Base-by-base conservation (phyloP, 1,284 basidiomycete genomes). In the Somion occarium region DNA sequence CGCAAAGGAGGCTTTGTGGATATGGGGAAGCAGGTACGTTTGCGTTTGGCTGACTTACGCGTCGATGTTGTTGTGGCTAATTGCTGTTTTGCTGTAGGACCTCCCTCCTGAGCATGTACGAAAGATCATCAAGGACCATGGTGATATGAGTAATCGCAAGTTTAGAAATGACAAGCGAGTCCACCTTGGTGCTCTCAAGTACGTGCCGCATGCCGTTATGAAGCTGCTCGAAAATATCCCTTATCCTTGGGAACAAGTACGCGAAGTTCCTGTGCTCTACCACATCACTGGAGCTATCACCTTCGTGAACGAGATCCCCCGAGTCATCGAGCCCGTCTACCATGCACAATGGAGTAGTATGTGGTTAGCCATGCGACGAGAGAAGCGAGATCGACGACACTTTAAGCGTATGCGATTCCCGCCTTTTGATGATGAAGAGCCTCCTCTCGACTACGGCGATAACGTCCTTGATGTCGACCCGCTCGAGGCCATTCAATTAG, bases 361-460 rank as follows among this genome's bases (percentile, higher is more conserved):
- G 97, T 99, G 97, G 97, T 78, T 99, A 37, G 96, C 97, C 19
- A 99, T 99, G 97, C 82, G 97, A 59, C 78, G 97, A 59, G 97
- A 99, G 74, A 99, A 99, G 78, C 85, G 97, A 53, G 97, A 99
- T 69, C 91, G 97, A 65, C 79, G 97, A 49, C 97, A 99, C 69
- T 99, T 99, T 76, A 99, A 99, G 76, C 92, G 97, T 48, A 99
- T 99, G 95, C 87, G 97, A n/a, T 99, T 99, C 75, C 97, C 97
- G 34, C 97, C 97, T 0, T 99, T 99, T 64, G 97, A 99, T 63
- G 97, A 99, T 64, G 97, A 99, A 72, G 97, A 99, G 67, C 97
- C 94, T 12, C 94, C 95, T 11, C 81, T 97, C 67, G 95, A 98
- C 68, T 98, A 98, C 64, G 95, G 94, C 53, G 97, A 99, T 76